Base-by-base conservation (phyloP, 495 filamentous ascomycete genomes). In the Lepidopterella palustris region DNA sequence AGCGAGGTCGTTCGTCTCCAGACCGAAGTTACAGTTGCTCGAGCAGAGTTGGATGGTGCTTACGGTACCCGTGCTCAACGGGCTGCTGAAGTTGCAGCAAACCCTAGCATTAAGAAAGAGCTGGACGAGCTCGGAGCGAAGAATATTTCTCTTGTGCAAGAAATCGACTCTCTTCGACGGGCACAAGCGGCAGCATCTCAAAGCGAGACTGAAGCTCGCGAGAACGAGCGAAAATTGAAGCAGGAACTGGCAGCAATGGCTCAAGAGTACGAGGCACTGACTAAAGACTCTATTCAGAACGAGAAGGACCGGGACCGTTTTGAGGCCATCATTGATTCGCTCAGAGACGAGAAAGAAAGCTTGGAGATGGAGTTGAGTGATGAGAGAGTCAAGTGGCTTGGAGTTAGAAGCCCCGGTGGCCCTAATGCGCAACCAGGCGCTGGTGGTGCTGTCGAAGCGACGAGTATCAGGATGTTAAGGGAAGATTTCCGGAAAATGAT, bases 401-500 rank as follows among this genome's bases (percentile, higher is more conserved):
- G 87, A 28, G 72, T 82, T 40, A 80, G 77, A 70, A 82, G 79
- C 63, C 79, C 82, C 45, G 70, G 65, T 45, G 74, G 60, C 25
- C 74, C 70, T 26, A 57, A 63, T 53, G 42, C 71, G 65, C 32
- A 72, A 61, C 32, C 23, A 8, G 60, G 53, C 3, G 52, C 48
- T 31, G 65, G 59, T 45, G 50, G 15, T 13, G 47, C 47, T 24
- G 21, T 27, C 15, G 83, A 84, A 65, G 82, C 76, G 9, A 90
- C 84, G 2, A 87, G 84, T 64, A 89, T 83, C 1, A 82, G 81
- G 75, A 84, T 90, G 18, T 71, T 92, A 54, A 87, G 85, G 73
- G 87, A 84, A 53, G 88, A 92, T 70, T 92, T 92, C 70, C 88
- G 88, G 78, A 90, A 89, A 77, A 91, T 92, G 88, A 92, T 91